Percentiles rank a stretch among this genome's conserved stretches.
phyloP scores from a whole-genome alignment of 106 monocot genomes.

The Vanilla planifolia region DNA sequence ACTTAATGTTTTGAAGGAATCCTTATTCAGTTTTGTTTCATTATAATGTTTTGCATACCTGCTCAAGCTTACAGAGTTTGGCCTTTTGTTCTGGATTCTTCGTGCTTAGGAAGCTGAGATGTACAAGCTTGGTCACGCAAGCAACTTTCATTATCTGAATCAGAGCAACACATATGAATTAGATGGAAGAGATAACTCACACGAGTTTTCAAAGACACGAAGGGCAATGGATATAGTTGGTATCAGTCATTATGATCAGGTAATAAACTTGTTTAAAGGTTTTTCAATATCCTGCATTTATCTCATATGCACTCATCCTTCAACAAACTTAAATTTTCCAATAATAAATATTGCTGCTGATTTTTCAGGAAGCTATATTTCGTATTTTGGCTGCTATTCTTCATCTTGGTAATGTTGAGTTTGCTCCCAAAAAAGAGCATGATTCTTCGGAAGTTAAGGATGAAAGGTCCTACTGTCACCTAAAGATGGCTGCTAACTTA shows the following conservation, averaged over 20 bases:
- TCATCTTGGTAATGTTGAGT: conserved; percentile 82
- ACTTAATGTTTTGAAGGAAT: no score
- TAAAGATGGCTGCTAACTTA: conserved; percentile 43
- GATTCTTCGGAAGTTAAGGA: conserved; percentile 49
- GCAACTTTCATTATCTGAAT: conserved; percentile 76
- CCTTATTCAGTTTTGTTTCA: no score
- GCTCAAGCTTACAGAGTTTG: conserved; percentile 6
- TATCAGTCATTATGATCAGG: conserved; percentile 68
- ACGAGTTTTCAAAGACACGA: conserved; percentile 70
- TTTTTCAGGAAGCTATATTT: conserved; percentile 78
- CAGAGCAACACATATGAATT: conserved; percentile 72
- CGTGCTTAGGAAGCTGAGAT: conserved; percentile 57
- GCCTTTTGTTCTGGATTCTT: not conserved
- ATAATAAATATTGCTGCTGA: not conserved
- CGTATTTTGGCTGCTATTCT: conserved; percentile 79
- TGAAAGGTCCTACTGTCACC: conserved; percentile 46
- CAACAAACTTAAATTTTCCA: no score
- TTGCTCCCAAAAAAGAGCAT: conserved; percentile 40
- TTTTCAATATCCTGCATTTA: no score
- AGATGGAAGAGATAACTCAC: conserved; percentile 50
- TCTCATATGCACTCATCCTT: no score
- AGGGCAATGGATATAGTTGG: conserved; percentile 96
- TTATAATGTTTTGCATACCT: not conserved
- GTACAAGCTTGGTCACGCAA: conserved; percentile 59
- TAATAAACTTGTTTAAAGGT: conserved; percentile 5